Conservation (phyloP, 495 filamentous ascomycete genomes). For the Cairneyella variabilis region DNA sequence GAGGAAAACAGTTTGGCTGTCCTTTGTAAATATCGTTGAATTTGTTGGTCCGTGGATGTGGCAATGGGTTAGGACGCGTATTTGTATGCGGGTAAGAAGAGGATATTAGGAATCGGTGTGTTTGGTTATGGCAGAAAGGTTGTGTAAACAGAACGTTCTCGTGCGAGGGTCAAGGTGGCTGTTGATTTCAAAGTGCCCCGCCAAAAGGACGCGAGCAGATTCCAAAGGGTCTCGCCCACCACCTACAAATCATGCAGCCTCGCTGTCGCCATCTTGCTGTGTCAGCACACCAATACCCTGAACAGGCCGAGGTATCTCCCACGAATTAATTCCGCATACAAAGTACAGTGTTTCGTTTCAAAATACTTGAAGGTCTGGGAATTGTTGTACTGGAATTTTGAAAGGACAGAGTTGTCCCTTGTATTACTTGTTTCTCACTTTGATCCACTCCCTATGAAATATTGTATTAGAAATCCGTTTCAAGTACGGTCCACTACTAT, state of each 20-base stretch:
- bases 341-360: no score
- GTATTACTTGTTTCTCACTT: no score
- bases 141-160: constrained; percentile 1
- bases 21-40: constrained; percentile 12
- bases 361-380: no score
- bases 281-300: constrained; percentile 1
- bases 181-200: no score
- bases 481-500: no score
- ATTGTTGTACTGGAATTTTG: no score
- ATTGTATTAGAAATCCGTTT: no score
- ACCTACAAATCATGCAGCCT: not conserved
- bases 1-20: constrained; percentile 84
- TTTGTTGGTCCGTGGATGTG: not conserved
- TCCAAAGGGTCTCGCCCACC: constrained; percentile 9
- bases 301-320: not conserved
- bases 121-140: not conserved
- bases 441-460: no score
- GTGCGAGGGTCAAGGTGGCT: not conserved
- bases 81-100: constrained; percentile 7
- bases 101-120: not conserved
- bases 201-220: not conserved
- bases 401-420: no score
- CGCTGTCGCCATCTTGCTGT: not conserved
- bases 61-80: not conserved
- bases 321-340: not conserved